Conservation (phyloP, 352 stramenopile genomes). For the Phytophthora agathidicida region DNA sequence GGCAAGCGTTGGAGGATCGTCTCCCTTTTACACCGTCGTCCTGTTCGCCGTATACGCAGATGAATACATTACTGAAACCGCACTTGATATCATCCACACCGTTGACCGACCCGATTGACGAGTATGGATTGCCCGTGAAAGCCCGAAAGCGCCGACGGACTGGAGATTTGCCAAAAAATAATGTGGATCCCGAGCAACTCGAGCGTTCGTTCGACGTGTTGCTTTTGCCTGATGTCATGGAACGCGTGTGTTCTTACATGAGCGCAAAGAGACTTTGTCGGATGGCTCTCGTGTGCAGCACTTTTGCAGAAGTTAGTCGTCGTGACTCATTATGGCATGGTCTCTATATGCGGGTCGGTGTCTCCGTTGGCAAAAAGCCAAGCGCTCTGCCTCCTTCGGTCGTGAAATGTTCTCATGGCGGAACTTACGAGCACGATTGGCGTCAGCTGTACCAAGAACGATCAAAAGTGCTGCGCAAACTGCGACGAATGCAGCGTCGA, state of each 20-base stretch:
- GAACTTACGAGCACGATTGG: constrained; percentile 45
- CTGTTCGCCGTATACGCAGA: constrained; percentile 24
- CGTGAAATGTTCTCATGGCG: constrained; percentile 34
- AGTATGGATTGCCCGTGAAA: constrained; percentile 5
- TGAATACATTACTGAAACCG: constrained; percentile 31
- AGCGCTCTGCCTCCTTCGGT: constrained; percentile 5
- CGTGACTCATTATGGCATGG: constrained; percentile 43
- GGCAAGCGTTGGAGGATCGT: constrained; percentile 3
- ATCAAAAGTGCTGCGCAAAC: constrained; percentile 21
- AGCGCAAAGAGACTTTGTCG: constrained; percentile 72
- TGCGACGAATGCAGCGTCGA: constrained; percentile 31
- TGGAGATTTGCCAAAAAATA: background rate
- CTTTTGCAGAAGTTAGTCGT: constrained; percentile 45
- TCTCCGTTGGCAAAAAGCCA: constrained; percentile 7
- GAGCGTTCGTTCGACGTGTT: constrained; percentile 57
- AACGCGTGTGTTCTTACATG: constrained; percentile 72
- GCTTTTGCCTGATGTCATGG: constrained; percentile 68
- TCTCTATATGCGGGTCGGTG: constrained; percentile 41
- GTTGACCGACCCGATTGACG: constrained; percentile 15
- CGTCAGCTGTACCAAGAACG: constrained; percentile 36
- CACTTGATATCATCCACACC: constrained; percentile 27
- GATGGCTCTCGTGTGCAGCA: constrained; percentile 56
- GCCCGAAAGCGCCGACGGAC: constrained; percentile 25
- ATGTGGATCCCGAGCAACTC: constrained; percentile 36
- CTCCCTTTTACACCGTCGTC: constrained; percentile 10